Percentiles rank a stretch among this genome's conserved stretches.
Conservation (phyloP, 2,329 filamentous ascomycete species). For the Emergomyces pasteurianus region DNA sequence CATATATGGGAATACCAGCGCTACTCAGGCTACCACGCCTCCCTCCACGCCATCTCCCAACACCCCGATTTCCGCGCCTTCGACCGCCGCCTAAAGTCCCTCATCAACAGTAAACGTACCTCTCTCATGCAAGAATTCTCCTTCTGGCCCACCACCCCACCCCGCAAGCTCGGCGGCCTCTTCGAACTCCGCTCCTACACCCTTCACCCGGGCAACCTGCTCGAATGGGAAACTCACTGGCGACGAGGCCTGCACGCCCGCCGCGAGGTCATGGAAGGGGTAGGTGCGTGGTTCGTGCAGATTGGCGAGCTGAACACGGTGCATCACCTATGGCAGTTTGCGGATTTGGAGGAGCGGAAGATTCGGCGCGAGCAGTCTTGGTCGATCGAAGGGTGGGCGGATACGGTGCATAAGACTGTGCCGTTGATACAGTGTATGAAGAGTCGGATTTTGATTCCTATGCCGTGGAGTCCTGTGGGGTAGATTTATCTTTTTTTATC, state of each 20-base stretch:
- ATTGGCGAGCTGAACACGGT: conserved; percentile 96
- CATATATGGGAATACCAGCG: conserved; percentile 99
- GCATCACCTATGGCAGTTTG: conserved; percentile 97
- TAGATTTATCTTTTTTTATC: conserved; percentile 29
- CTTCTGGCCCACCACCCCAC: conserved; percentile 94
- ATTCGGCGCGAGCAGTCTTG: conserved; percentile 86
- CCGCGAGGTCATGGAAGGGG: conserved; percentile 95
- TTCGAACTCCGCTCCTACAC: conserved; percentile 97
- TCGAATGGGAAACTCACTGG: conserved; percentile 99
- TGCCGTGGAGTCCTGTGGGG: conserved; percentile 91
- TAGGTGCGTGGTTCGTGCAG: conserved; percentile 97
- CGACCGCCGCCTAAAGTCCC: conserved; percentile 68
- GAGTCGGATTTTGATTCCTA: conserved; percentile 81
- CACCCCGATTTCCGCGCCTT: conserved; percentile 78
- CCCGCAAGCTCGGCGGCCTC: conserved; percentile 76
- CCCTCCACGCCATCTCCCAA: conserved; percentile 68
- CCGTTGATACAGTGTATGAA: conserved; percentile 95
- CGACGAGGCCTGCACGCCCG: conserved; percentile 79
- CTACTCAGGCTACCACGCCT: conserved; percentile 90
- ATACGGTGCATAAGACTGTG: conserved; percentile 97
- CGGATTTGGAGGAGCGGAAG: conserved; percentile 88
- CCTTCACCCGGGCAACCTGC: conserved; percentile 82
- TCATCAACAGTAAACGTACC: conserved; percentile 73
- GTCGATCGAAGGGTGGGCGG: conserved; percentile 88
- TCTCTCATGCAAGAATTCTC: conserved; percentile 99